Conservation (phyloP, 169 alveolate genomes). For the Cryptosporidium sp. region DNA sequence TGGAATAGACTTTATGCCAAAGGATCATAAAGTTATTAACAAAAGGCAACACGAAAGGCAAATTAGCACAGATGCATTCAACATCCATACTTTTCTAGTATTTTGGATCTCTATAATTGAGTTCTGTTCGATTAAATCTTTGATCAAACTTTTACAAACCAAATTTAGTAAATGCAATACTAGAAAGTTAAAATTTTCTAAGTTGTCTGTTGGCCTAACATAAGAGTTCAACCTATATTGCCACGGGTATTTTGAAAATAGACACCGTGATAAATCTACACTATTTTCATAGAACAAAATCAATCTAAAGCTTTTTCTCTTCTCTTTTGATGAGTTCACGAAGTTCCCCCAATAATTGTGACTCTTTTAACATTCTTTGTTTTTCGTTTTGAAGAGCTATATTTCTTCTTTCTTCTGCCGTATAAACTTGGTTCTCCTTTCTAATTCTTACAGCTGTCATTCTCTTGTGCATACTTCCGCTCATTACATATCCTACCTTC, state of each 20-base stretch:
- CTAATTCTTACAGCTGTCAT: conserved; percentile 92
- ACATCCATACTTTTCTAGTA: neutral
- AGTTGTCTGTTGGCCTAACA: neutral
- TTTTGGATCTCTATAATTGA: neutral
- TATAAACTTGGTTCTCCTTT: conserved; percentile 87
- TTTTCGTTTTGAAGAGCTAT: conserved; percentile 85
- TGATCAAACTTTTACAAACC: neutral
- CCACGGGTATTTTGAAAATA: neutral
- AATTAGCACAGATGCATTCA: neutral
- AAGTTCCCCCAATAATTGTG: conserved; percentile 83
- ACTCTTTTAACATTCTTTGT: conserved; percentile 84
- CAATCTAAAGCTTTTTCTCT: conserved; percentile 39
- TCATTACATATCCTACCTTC: conserved; percentile 93
- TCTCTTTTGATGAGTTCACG: conserved; percentile 81
- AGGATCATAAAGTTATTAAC: neutral
- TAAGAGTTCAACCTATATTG: neutral
- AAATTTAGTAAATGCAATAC: neutral
- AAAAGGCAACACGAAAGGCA: neutral
- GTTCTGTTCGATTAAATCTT: neutral
- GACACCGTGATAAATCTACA: neutral
- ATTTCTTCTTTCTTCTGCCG: conserved; percentile 87
- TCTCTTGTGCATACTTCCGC: conserved; percentile 89
- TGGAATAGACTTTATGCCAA: conserved; percentile 91
- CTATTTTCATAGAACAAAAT: neutral
- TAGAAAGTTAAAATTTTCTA: neutral